Evolutionary conservation across 2,329 filamentous ascomycete species (phyloP).

Genomic region (Nemania serpens): DNA sequence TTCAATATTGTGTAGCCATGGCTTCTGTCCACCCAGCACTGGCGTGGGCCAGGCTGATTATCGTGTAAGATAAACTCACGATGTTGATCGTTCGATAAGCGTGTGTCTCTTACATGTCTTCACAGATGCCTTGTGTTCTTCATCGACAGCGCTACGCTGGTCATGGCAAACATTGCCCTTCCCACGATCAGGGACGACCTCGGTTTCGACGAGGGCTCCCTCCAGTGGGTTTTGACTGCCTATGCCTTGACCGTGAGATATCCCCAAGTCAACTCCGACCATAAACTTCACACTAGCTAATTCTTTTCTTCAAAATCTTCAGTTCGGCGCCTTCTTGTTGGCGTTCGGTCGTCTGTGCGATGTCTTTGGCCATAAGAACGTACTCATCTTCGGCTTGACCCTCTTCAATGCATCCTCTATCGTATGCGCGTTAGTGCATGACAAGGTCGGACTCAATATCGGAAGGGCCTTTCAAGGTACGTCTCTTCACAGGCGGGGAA

Average conservation of each 20-base stretch:
- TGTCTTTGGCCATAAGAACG: slow-evolving; percentile 4
- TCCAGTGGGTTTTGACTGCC: slow-evolving; percentile 11
- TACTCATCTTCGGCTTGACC: slow-evolving; percentile 6
- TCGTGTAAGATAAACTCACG: neutral
- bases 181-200: slow-evolving; percentile 5
- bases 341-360: slow-evolving; percentile 1
- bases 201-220: neutral
- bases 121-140: slow-evolving; percentile 11
- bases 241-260: slow-evolving; percentile 6
- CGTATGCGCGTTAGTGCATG: neutral
- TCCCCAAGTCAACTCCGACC: no score
- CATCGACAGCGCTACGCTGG: slow-evolving; percentile 8
- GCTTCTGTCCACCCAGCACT: no score
- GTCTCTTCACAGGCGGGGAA: no score
- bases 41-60: neutral
- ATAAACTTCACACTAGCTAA: neutral
- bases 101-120: neutral
- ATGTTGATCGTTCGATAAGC: neutral
- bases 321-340: slow-evolving; percentile 6
- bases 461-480: slow-evolving; percentile 15
- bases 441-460: neutral
- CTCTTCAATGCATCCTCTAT: slow-evolving; percentile 3
- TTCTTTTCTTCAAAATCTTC: neutral
- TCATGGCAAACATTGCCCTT: slow-evolving; percentile 14
- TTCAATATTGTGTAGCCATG: no score